These are phyloP conservation scores for Fonsecaea erecta DNA, from an alignment of 2,329 filamentous ascomycete species.

Conservation along the genomic window DNA sequence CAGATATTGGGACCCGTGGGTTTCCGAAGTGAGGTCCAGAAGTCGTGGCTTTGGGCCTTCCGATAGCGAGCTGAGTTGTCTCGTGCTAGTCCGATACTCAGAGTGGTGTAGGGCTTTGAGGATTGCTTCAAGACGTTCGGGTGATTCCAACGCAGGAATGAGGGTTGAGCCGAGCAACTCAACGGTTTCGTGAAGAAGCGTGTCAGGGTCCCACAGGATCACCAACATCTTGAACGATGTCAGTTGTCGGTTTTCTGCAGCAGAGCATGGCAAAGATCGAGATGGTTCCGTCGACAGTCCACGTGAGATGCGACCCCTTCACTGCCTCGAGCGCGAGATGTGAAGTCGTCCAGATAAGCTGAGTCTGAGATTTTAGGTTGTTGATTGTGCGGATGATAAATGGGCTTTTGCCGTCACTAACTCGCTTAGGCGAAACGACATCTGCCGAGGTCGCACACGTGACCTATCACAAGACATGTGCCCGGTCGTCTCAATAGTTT, in stretches of 20 bases:
- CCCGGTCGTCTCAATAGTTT: background rate
- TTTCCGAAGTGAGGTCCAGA: conserved; percentile 25
- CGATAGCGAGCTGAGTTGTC: conserved; percentile 14
- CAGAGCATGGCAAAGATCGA: conserved; percentile 19
- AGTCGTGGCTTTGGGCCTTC: conserved; percentile 19
- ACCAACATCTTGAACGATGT: conserved; percentile 34
- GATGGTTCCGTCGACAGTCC: background rate
- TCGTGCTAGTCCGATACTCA: conserved; percentile 24
- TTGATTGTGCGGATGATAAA: conserved; percentile 12
- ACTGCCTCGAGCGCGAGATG: background rate
- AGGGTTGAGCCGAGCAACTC: conserved; percentile 36
- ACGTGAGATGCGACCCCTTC: background rate
- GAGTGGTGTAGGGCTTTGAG: conserved; percentile 30
- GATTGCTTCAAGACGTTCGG: conserved; percentile 35
- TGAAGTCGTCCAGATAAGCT: conserved; percentile 9
- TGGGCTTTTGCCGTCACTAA: conserved; percentile 10
- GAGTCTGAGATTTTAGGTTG: conserved; percentile 5
- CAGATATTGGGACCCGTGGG: conserved; percentile 33
- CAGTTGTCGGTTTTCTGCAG: background rate
- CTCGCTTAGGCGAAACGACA: background rate
- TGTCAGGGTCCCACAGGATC: conserved; percentile 37
- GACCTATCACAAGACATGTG: background rate
- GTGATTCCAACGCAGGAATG: conserved; percentile 36
- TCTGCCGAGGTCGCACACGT: background rate
- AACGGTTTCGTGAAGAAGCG: conserved; percentile 37